Conservation (phyloP, 257 asterid species). For the Solanum appendiculatum region DNA sequence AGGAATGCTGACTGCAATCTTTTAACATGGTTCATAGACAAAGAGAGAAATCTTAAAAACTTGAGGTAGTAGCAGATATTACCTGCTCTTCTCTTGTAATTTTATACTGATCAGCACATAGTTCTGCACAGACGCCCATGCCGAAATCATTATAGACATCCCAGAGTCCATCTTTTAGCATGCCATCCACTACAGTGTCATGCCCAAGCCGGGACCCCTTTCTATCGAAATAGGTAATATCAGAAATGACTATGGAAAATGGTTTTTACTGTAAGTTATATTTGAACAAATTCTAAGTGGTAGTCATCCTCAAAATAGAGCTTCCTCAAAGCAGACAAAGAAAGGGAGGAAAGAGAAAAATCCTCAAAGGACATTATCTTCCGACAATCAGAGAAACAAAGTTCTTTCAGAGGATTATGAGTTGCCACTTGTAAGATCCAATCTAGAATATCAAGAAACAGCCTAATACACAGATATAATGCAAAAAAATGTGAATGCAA, state of each 20-base stretch:
- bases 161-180: conserved; percentile 98
- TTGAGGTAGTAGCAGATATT: not conserved
- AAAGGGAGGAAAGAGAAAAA: not conserved
- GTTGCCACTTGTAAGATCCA: not conserved
- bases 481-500: not conserved
- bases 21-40: not conserved
- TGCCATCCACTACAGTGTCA: conserved; percentile 74
- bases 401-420: not conserved
- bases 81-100: conserved; percentile 85
- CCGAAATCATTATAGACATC: conserved; percentile 91
- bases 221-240: conserved; percentile 24
- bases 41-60: not conserved
- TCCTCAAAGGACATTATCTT: not conserved
- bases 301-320: not conserved
- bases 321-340: not conserved
- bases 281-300: not conserved
- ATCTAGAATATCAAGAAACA: not conserved
- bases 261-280: not conserved
- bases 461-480: not conserved
- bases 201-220: conserved; percentile 84
- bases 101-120: conserved; percentile 68
- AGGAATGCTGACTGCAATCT: not conserved
- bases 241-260: not conserved
- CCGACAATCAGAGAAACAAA: not conserved
- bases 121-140: conserved; percentile 92